Percentiles rank a stretch among this genome's conserved stretches.
These are phyloP conservation scores for Pestalotiopsis fici DNA, from an alignment of 2,329 filamentous ascomycete genomes.

Conservation along the genomic window DNA sequence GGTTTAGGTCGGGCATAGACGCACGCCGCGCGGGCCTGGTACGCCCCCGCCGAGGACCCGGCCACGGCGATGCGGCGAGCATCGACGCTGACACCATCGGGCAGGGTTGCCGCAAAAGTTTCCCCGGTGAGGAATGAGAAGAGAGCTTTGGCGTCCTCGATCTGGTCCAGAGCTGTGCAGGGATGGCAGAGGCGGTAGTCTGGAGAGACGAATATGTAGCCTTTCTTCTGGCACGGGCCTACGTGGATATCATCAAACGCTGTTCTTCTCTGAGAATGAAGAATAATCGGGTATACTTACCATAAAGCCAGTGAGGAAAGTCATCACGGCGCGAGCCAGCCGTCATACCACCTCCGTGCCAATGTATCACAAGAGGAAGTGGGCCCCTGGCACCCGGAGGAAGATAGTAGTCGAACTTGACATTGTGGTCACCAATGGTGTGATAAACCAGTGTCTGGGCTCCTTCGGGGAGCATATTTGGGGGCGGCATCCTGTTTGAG, in stretches of 20 bases:
- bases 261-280: background rate
- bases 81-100: background rate
- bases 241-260: background rate
- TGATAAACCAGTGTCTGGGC: background rate
- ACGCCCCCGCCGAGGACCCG: slow-evolving; percentile 3
- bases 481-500: background rate
- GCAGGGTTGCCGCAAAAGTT: background rate
- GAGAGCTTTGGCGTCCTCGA: slow-evolving; percentile 6
- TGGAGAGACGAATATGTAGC: slow-evolving; percentile 6
- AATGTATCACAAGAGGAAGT: background rate
- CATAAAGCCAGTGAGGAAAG: background rate
- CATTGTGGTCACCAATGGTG: background rate
- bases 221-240: slow-evolving; percentile 1
- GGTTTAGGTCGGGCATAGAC: background rate
- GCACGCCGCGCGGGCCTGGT: slow-evolving; percentile 4
- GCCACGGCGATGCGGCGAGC: background rate
- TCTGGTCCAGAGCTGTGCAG: background rate
- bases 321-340: slow-evolving; percentile 3
- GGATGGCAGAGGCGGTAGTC: slow-evolving; percentile 8
- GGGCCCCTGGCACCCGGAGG: background rate
- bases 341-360: slow-evolving; percentile 6
- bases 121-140: background rate
- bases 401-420: slow-evolving; percentile 4
- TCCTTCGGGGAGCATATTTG: background rate
- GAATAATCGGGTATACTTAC: background rate